Conservation (phyloP, 75 land plant species). For the Gnetum montanum region DNA sequence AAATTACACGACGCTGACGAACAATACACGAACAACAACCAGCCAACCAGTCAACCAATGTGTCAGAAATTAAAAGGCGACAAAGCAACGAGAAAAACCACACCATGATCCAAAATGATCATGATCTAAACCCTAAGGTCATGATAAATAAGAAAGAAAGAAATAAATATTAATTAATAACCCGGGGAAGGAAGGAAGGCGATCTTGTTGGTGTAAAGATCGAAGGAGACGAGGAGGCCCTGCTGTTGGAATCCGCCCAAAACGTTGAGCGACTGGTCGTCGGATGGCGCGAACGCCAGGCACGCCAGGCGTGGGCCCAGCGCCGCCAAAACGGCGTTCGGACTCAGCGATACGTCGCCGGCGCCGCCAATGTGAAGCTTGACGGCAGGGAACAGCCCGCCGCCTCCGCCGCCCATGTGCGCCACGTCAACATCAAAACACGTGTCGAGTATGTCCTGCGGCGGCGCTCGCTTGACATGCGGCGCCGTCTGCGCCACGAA, state of each 20-base stretch:
- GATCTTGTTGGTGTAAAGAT: slow-evolving; percentile 25
- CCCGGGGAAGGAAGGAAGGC: slow-evolving; percentile 36
- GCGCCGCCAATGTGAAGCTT: slow-evolving; percentile 36
- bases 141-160: no score
- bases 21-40: no score
- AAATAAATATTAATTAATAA: no score
- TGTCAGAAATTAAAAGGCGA: no score
- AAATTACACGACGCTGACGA: no score
- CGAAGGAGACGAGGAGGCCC: slow-evolving; percentile 38
- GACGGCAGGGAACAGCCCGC: no score
- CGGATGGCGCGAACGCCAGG: slow-evolving; percentile 41
- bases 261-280: slow-evolving; percentile 41
- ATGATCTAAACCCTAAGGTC: no score
- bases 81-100: no score
- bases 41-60: no score
- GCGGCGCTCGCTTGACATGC: slow-evolving; percentile 6
- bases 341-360: slow-evolving; percentile 25
- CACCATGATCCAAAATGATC: no score
- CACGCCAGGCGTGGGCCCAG: slow-evolving; percentile 25
- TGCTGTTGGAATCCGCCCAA: slow-evolving; percentile 54
- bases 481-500: slow-evolving; percentile 23
- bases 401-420: slow-evolving; percentile 14
- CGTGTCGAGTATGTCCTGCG: slow-evolving; percentile 39
- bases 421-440: slow-evolving; percentile 27
- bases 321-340: slow-evolving; percentile 37